A percentile compares a stretch with the other conserved stretches of the same genome.
These are phyloP conservation scores for Cladosporium sp. DNA, from an alignment of 2,329 filamentous ascomycete species.

Conservation along the genomic window DNA sequence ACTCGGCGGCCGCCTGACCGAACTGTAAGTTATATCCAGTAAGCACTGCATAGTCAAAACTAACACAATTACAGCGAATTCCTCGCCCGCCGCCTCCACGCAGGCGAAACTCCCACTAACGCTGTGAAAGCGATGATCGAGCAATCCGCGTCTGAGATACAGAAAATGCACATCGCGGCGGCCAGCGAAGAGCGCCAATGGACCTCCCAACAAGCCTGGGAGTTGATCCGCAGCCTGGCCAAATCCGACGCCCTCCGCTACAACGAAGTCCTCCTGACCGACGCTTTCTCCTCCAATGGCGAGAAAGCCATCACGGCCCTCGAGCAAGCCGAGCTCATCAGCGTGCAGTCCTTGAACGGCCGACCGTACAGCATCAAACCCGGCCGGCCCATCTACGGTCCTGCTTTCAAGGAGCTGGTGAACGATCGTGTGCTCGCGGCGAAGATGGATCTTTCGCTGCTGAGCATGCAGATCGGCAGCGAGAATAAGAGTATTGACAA, in stretches of 20 bases:
- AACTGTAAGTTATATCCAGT: conserved; percentile 49
- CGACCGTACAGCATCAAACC: conserved; percentile 73
- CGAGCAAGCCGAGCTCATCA: conserved; percentile 81
- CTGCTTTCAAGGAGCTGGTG: conserved; percentile 71
- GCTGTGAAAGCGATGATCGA: conserved; percentile 87
- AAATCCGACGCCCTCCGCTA: conserved; percentile 68
- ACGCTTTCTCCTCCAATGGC: conserved; percentile 67
- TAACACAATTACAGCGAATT: conserved; percentile 55
- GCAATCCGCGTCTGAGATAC: conserved; percentile 81
- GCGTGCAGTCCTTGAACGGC: conserved; percentile 67
- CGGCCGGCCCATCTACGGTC: conserved; percentile 80
- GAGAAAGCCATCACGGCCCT: conserved; percentile 76
- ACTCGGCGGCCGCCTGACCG: conserved; percentile 87
- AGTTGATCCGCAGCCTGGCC: conserved; percentile 74
- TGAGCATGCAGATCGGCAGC: conserved; percentile 64
- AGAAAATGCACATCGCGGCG: conserved; percentile 83
- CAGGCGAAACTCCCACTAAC: conserved; percentile 74
- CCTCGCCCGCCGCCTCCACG: conserved; percentile 81
- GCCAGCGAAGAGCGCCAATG: conserved; percentile 61
- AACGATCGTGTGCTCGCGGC: conserved; percentile 69
- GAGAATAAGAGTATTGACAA: conserved; percentile 74
- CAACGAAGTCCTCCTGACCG: conserved; percentile 76
- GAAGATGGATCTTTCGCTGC: conserved; percentile 62
- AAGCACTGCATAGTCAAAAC: neutral
- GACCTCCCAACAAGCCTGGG: conserved; percentile 86